Conservation (phyloP, 1,284 basidiomycete genomes). For the Rhodotorula sp. region DNA sequence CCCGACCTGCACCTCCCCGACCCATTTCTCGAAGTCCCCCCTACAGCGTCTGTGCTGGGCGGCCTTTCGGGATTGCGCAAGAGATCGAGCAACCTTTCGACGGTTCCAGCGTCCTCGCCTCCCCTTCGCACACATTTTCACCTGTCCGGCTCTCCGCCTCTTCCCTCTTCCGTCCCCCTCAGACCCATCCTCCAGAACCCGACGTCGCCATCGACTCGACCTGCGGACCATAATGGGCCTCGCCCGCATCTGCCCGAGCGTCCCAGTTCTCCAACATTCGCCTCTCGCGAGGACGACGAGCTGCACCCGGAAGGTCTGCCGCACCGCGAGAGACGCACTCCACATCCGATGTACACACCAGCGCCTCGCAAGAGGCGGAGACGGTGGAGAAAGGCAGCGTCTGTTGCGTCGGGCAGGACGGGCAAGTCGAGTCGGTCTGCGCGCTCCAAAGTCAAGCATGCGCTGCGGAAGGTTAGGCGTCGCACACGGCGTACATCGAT, state of each 20-base stretch:
- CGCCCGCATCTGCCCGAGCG: constrained; percentile 18
- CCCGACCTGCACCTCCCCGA: constrained; percentile 34
- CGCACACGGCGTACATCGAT: constrained; percentile 6
- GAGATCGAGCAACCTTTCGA: background rate
- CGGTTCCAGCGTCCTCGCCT: constrained; percentile 6
- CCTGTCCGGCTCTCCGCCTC: constrained; percentile 18
- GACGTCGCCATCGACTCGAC: background rate
- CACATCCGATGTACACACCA: constrained; percentile 39
- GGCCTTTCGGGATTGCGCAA: background rate
- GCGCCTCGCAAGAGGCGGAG: constrained; percentile 20
- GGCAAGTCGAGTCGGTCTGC: constrained; percentile 35
- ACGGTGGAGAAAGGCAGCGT: constrained; percentile 20
- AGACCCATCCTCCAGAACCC: constrained; percentile 29
- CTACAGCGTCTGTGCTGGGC: background rate
- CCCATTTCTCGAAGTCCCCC: constrained; percentile 13
- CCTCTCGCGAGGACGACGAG: constrained; percentile 30
- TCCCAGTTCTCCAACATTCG: constrained; percentile 21
- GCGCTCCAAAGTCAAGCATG: constrained; percentile 28
- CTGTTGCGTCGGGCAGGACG: constrained; percentile 35
- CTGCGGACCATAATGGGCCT: constrained; percentile 5
- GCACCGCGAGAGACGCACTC: constrained; percentile 14
- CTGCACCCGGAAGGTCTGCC: constrained; percentile 22
- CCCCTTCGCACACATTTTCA: constrained; percentile 21
- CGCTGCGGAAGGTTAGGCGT: constrained; percentile 29
- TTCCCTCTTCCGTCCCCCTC: constrained; percentile 20